phyloP scores from a whole-genome alignment of 164 flowering plant species.

The Tinospora cordifolia region DNA sequence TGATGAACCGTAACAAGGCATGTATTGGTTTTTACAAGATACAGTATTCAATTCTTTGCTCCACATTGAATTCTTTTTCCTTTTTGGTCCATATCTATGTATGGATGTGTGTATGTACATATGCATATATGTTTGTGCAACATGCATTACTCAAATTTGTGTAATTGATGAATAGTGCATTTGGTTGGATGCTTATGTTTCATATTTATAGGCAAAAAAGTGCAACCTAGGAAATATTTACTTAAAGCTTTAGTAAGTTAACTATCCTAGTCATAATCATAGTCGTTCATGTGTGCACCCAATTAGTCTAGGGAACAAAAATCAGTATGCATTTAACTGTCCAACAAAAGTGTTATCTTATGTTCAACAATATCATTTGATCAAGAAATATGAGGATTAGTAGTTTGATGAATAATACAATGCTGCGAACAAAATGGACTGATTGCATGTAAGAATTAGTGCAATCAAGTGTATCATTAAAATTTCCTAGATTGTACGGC shows the following conservation, averaged over 20 bases:
- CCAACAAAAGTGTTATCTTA: neutral
- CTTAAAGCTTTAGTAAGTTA: too few species aligned
- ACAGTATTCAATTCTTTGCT: neutral
- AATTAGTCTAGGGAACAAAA: neutral
- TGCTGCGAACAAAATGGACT: too few species aligned
- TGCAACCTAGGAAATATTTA: neutral
- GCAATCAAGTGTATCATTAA: too few species aligned
- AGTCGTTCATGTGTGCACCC: too few species aligned
- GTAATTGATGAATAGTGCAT: neutral
- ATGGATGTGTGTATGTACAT: neutral
- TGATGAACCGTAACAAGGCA: slow-evolving; percentile 88
- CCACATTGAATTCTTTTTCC: neutral
- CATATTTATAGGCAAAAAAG: neutral
- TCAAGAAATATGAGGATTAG: neutral
- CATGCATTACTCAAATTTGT: neutral
- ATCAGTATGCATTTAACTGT: neutral
- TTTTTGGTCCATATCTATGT: neutral
- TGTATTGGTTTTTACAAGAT: neutral
- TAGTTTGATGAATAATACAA: too few species aligned
- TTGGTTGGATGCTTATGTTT: neutral
- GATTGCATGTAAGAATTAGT: too few species aligned
- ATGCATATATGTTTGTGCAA: neutral
- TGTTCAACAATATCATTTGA: too few species aligned
- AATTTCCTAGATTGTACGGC: too few species aligned
- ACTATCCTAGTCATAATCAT: too few species aligned